Conservation (phyloP, 2,329 filamentous ascomycete species). For the Colletotrichum sp. region DNA sequence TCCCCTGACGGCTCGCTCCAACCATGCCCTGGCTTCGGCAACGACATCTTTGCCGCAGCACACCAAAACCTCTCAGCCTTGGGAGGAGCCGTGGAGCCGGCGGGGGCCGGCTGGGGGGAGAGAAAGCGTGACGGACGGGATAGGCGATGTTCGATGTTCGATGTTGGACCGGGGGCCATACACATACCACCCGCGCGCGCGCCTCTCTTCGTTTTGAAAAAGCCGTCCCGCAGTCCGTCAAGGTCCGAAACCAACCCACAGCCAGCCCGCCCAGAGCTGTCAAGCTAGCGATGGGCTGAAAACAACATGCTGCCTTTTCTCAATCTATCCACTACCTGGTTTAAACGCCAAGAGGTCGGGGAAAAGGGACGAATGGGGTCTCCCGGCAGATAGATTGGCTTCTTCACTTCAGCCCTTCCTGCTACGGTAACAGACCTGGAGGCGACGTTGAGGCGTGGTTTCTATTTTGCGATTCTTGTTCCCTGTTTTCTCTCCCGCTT, state of each 20-base stretch:
- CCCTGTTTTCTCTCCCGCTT: background rate
- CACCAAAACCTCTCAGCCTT: background rate
- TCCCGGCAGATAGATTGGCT: background rate
- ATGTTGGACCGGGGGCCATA: background rate
- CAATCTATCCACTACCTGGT: background rate
- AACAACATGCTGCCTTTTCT: background rate
- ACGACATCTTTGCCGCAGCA: background rate
- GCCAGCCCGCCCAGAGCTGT: background rate
- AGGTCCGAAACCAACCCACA: background rate
- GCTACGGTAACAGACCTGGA: background rate
- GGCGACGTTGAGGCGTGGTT: background rate
- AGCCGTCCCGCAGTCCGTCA: background rate
- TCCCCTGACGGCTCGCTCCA: background rate
- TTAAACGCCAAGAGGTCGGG: conserved; percentile 1
- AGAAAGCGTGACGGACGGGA: background rate
- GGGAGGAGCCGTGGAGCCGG: background rate
- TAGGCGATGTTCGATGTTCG: background rate
- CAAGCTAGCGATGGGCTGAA: background rate
- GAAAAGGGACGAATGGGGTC: background rate
- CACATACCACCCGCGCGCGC: background rate
- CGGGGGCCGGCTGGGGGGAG: background rate
- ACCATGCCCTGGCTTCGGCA: background rate
- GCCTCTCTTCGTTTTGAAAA: background rate
- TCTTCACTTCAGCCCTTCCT: background rate
- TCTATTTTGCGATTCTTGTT: background rate